phyloP scores from a whole-genome alignment of 192 early-diverging fungal species.

The Diversispora eburnea region DNA sequence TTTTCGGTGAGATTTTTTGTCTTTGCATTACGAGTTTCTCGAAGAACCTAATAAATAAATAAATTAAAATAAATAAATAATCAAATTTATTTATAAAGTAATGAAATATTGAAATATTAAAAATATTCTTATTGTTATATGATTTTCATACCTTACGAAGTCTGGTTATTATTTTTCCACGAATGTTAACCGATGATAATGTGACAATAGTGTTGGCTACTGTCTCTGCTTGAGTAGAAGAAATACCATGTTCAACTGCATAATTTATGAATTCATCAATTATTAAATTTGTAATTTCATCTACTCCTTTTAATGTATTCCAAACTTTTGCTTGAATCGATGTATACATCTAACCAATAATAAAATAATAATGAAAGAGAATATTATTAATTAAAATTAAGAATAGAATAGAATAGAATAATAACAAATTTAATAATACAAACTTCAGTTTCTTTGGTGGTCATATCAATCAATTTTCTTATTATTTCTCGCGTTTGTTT shows the following conservation, averaged over 20 bases:
- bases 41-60: slow-evolving; percentile 46
- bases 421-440: not conserved
- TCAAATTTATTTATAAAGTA: no score
- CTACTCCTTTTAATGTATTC: slow-evolving; percentile 71
- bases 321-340: slow-evolving; percentile 83
- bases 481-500: slow-evolving; percentile 70
- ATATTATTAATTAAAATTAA: slow-evolving; percentile 20
- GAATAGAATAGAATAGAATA: not conserved
- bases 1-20: slow-evolving; percentile 72
- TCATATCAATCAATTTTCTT: slow-evolving; percentile 73
- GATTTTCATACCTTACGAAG: slow-evolving; percentile 60
- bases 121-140: not conserved
- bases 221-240: slow-evolving; percentile 74
- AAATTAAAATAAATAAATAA: not conserved
- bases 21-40: slow-evolving; percentile 68
- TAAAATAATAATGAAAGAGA: slow-evolving; percentile 19
- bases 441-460: slow-evolving; percentile 72
- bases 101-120: no score
- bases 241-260: slow-evolving; percentile 73
- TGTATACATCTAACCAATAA: slow-evolving; percentile 61
- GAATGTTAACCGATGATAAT: slow-evolving; percentile 70
- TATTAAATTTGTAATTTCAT: slow-evolving; percentile 74
- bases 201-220: slow-evolving; percentile 84
- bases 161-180: slow-evolving; percentile 77
- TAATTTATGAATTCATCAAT: slow-evolving; percentile 76